Evolutionary conservation across 2,329 filamentous ascomycete species (phyloP), one percentile per base, ranked within the genome.

Genomic region (Ophiocordyceps camponoti-saundersi): DNA sequence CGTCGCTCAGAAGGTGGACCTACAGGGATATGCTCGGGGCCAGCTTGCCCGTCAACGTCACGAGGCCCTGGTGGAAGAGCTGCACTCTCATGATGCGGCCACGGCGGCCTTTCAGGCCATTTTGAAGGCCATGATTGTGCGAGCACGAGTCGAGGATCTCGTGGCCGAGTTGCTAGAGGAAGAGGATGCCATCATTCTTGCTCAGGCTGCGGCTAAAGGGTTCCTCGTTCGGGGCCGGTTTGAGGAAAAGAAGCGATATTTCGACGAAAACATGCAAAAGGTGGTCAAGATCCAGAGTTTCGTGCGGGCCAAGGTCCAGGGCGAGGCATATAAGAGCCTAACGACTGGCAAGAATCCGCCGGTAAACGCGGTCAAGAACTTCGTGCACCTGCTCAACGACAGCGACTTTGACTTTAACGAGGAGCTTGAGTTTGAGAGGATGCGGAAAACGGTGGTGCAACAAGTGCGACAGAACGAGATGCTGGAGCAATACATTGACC

Each of bases 321-420:
- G 92, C 46, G 87, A 98, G 65, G 92, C 92, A 2, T 98, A 98
- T 71, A 95, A 95, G 74, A 95, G 86, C 60, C 72, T 98, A 53
- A 96, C 89, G 2, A 89, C 80, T 30, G 93, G 92, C 50, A 95
- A 95, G 67, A 96, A 96, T 59, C 92, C 92, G 22, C 92, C 92
- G 0, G 88, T 98, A 49, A 87, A 87, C 39, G 95, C 93, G 0
- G 86, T 98, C 59, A 95, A 96, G 70, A 93, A 93, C 60, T 98
- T 98, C 61, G 88, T 98, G 2, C 92, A 98, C 62, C 73, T 98
- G 36, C 79, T 98, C 48, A 98, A 96, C 57, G 92, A 98, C 64
- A 96, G 88, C 57, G 90, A 95, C 59, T 95, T 98, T 57, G 92
- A 98, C 61, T 98, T 98, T 65, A 94, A 98, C 59, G 90, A 96